phyloP scores from a whole-genome alignment of 2,329 filamentous ascomycete species.

The Trichoderma koningiopsis region DNA sequence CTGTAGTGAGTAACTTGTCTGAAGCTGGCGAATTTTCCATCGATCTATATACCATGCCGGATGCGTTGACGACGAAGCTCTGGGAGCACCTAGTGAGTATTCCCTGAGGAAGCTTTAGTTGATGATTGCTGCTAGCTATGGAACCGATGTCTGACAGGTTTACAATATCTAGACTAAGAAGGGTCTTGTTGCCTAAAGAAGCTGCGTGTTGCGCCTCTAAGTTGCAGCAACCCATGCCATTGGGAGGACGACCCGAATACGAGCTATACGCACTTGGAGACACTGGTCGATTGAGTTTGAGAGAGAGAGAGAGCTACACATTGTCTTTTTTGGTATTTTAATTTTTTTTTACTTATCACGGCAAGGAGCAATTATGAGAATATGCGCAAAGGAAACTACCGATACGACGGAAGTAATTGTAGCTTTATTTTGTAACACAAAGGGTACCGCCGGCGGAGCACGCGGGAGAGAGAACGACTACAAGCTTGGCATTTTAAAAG shows the following conservation, averaged over 20 bases:
- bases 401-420: conserved; percentile 11
- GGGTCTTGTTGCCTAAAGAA: conserved; percentile 41
- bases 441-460: neutral
- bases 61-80: conserved; percentile 84
- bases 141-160: neutral
- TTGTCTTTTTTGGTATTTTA: neutral
- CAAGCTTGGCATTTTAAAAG: neutral
- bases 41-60: conserved; percentile 95
- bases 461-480: neutral
- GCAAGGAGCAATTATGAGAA: conserved; percentile 12
- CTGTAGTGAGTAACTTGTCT: conserved; percentile 42
- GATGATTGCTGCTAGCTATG: neutral
- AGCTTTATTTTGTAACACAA: conserved; percentile 5
- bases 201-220: neutral
- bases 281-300: neutral
- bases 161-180: conserved; percentile 43
- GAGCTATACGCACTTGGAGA: neutral
- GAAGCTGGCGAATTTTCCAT: conserved; percentile 95
- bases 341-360: conserved; percentile 2
- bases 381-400: neutral
- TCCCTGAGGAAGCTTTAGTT: neutral
- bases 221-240: neutral
- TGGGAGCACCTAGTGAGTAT: conserved; percentile 76
- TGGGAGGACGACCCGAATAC: neutral
- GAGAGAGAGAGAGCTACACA: conserved; percentile 1